Base-by-base conservation (phyloP, 2,329 filamentous ascomycete genomes). In the Celoporthe dispersa region DNA sequence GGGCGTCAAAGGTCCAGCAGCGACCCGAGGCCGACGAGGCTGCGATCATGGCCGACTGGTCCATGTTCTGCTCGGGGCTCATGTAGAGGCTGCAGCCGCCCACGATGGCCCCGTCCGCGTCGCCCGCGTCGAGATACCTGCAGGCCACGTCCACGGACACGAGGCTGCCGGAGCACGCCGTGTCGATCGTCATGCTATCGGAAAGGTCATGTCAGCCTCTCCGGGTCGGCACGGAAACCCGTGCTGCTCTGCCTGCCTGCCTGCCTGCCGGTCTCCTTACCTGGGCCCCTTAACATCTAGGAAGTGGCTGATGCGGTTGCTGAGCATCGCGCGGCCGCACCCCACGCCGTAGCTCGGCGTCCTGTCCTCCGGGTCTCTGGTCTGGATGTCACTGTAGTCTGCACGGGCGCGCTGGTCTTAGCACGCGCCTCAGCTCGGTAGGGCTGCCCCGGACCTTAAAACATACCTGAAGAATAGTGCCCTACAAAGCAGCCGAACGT, bases 391-490 rank as follows among this genome's bases (percentile, higher is more conserved):
- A 3, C 12, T 14, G 12, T 62, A 69, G 11, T 69, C 67, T n/a
- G n/a, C n/a, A n/a, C n/a, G n/a, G n/a, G n/a, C n/a, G n/a, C n/a
- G n/a, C n/a, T n/a, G n/a, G n/a, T n/a, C n/a, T n/a, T n/a, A n/a
- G n/a, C n/a, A n/a, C n/a, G n/a, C n/a, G n/a, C n/a, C n/a, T n/a
- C n/a, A n/a, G n/a, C n/a, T n/a, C n/a, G n/a, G n/a, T n/a, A n/a
- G n/a, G n/a, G n/a, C n/a, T n/a, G n/a, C n/a, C n/a, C n/a, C n/a
- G n/a, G n/a, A n/a, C n/a, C n/a, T n/a, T n/a, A 81, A 81, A 1
- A 80, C n/a, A n/a, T 82, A 1, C 76, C 71, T 0, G 78, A 78
- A n/a, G 53, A 4, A 19, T 57, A 70, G 0, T 64, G 33, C 9
- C 71, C 73, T 3, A 73, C 67, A 31, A 69, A 55, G 63, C 73